These are phyloP conservation scores for Mucor saturninus DNA, from an alignment of 371 early-diverging fungal genomes.

Conservation along the genomic window DNA sequence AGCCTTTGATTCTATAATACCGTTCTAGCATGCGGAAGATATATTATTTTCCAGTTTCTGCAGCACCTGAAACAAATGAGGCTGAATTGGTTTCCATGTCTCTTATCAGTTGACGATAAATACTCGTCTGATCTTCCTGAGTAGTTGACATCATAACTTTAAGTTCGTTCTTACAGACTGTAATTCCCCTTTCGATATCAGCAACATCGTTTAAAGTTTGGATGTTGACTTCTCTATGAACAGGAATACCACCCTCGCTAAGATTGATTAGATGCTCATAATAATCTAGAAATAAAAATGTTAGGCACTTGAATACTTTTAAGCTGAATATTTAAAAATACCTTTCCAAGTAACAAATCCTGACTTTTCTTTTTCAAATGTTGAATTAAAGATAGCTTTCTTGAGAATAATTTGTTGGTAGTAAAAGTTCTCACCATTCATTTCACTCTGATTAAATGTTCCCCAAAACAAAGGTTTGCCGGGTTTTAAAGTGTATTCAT, in stretches of 20 bases:
- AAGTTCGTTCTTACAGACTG: not conserved
- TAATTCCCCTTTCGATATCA: not conserved
- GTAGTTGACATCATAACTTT: conserved; percentile 2
- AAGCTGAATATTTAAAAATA: too few species aligned
- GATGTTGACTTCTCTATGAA: not conserved
- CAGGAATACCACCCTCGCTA: not conserved
- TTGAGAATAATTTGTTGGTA: conserved; percentile 13
- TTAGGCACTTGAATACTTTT: too few species aligned
- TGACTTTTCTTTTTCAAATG: conserved; percentile 1
- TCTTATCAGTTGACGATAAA: not conserved
- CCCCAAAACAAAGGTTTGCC: conserved; percentile 1
- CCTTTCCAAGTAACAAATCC: not conserved
- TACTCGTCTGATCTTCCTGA: not conserved
- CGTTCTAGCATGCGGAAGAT: conserved; percentile 8
- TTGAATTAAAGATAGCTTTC: conserved; percentile 1
- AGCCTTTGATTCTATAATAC: conserved; percentile 2
- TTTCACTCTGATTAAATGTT: not conserved
- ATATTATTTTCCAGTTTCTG: too few species aligned
- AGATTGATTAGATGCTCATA: conserved; percentile 7
- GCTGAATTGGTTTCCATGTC: not conserved
- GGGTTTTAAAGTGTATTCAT: not conserved
- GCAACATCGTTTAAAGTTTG: not conserved
- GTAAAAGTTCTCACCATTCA: conserved; percentile 8
- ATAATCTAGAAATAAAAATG: not conserved
- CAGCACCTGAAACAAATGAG: not conserved